Evolutionary conservation across 2,329 filamentous ascomycete species (phyloP).

Genomic region (Xylariomycetidae sp.): DNA sequence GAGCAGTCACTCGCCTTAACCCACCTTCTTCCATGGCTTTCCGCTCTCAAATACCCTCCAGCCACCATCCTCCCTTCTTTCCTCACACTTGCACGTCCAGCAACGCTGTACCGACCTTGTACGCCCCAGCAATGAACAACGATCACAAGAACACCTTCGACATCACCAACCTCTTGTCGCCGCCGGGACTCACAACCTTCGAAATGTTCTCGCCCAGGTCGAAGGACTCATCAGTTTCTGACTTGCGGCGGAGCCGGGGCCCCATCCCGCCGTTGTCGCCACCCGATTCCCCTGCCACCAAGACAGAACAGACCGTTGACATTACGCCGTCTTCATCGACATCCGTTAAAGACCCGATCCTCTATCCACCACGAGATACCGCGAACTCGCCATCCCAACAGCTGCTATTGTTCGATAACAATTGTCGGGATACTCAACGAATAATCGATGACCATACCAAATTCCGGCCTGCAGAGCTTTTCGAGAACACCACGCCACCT

Average conservation of each 20-base stretch:
- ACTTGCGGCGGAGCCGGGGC: constrained; percentile 27
- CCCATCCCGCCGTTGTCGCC: constrained; percentile 46
- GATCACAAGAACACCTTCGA: constrained; percentile 36
- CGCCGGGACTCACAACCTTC: constrained; percentile 47
- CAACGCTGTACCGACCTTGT: too few species aligned
- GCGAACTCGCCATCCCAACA: constrained; percentile 36
- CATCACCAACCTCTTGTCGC: constrained; percentile 55
- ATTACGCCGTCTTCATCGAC: constrained; percentile 24
- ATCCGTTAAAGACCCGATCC: constrained; percentile 47
- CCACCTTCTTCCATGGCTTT: constrained; percentile 11
- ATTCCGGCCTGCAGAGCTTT: constrained; percentile 35
- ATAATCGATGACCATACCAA: constrained; percentile 47
- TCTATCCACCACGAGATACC: constrained; percentile 46
- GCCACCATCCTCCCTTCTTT: constrained; percentile 6
- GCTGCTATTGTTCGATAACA: constrained; percentile 42
- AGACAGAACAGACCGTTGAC: constrained; percentile 24
- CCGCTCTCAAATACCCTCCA: constrained; percentile 8
- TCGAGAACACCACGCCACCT: constrained; percentile 40
- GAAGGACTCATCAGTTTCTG: constrained; percentile 19
- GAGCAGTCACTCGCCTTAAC: constrained; percentile 13
- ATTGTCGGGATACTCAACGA: constrained; percentile 35
- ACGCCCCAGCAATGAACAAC: too few species aligned
- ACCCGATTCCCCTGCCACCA: constrained; percentile 49
- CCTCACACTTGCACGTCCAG: too few species aligned
- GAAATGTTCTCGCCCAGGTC: constrained; percentile 43